Base-by-base conservation (phyloP, 2,329 filamentous ascomycete genomes). In the Dendryphion nanum region DNA sequence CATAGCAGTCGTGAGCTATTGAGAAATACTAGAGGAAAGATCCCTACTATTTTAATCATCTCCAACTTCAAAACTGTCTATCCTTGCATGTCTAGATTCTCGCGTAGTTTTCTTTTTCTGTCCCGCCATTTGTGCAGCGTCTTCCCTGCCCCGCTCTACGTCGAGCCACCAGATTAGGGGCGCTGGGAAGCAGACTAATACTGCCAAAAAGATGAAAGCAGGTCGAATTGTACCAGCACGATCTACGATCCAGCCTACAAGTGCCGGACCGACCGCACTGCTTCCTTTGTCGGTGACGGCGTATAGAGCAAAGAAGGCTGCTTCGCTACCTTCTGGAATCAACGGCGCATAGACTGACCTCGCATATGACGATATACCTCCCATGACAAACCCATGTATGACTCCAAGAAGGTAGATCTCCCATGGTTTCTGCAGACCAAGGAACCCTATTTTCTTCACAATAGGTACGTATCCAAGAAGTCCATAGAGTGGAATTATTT, bases 241-340 rank as follows among this genome's bases (percentile, higher is more conserved):
- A 60, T 95, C 89, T 6, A 94, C 93, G 44, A 96, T 94, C 19
- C 80, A 78, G 0, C 89, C 91, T 1, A 96, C 90, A 51, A 97
- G 87, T 1, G 87, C 85, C 0, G 91, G 91, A 0, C 91, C 91
- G 59, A 96, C 91, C 2, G 95, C 78, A 57, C 86, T 93, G 15
- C 86, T 93, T 1, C 89, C 89, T 65, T 96, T 97, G 64, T 97
- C 91, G 1, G 91, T 96, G 42, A 96, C 94, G 28, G 91, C 90
- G 61, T 95, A 96, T 2, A 96, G 73, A 0, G 90, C 89, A 60
- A 93, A 96, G 57, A 97, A 96, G 0, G 90, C 89, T 1, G 90
- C 89, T 67, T 97, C 91, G 13, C 85, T 90, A 5, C 90, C 90
- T 0, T 89, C 87, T 1, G 91, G 91, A 35, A 97, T 93, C 40